Percentiles rank a stretch among this genome's conserved stretches.
Conservation (phyloP, 345 rosid genomes). For the Syzygium jambos region DNA sequence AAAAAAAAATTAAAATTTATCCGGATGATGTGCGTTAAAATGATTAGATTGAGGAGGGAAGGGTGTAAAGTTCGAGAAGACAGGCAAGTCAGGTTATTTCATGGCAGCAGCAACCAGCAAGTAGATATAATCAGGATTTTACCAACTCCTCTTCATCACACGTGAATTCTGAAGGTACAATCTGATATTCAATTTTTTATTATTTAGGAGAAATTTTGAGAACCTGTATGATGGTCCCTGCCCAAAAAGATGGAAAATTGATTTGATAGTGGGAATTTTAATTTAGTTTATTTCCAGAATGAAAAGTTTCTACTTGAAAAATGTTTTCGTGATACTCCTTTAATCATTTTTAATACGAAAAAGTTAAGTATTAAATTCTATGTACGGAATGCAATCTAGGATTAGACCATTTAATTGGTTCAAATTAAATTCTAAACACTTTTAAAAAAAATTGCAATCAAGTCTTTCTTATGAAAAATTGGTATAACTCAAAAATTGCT, state of each 20-base stretch:
- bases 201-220: neutral
- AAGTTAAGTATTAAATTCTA: neutral
- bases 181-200: neutral
- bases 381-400: neutral
- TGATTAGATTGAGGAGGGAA: neutral
- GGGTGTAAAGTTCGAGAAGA: neutral
- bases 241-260: neutral
- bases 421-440: neutral
- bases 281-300: neutral
- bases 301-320: no score
- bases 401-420: neutral
- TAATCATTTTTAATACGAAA: neutral
- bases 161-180: neutral
- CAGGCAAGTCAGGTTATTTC: neutral
- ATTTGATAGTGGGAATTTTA: neutral
- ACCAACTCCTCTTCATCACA: neutral
- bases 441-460: neutral
- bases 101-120: neutral
- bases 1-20: neutral
- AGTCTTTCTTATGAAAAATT: neutral
- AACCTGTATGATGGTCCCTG: neutral
- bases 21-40: neutral
- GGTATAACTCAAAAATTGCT: neutral
- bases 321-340: neutral
- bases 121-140: neutral